Evolutionary conservation across 306 rosid genomes (phyloP).

Genomic region (Ochetophila trinervis): DNA sequence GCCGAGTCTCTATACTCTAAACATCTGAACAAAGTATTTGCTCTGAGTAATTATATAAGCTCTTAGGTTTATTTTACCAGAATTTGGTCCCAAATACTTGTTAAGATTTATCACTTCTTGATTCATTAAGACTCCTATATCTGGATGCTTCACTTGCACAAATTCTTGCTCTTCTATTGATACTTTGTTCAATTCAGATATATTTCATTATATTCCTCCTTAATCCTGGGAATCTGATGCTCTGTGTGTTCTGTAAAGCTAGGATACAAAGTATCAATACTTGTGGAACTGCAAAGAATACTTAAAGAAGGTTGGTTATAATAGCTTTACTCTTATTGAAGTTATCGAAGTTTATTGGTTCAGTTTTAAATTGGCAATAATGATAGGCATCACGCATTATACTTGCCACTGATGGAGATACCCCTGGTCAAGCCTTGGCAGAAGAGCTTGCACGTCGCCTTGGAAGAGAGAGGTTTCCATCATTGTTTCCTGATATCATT

Average conservation of each 20-base stretch:
- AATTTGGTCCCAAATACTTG: no score
- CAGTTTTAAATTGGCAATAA: constrained; percentile 19
- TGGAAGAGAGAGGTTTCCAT: constrained; percentile 78
- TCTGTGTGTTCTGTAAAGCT: constrained; percentile 60
- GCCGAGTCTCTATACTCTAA: no score
- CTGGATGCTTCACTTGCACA: no score
- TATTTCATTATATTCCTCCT: no score
- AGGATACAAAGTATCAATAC: constrained; percentile 90
- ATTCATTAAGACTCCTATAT: no score
- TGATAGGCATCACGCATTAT: constrained; percentile 81
- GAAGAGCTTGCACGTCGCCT: constrained; percentile 99
- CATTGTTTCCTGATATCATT: constrained; percentile 18
- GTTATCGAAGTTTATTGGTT: constrained; percentile 5
- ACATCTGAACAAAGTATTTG: no score
- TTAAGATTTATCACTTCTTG: no score
- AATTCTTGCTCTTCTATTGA: no score
- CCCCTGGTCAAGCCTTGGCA: constrained; percentile 96
- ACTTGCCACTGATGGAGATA: constrained; percentile 94
- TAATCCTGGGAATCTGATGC: constrained; percentile 34
- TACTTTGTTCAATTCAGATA: no score
- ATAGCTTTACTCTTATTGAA: constrained; percentile 11
- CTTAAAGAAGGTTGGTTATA: constrained; percentile 56
- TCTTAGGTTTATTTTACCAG: no score
- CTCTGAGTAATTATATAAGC: no score
- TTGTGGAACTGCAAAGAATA: constrained; percentile 92